Evolutionary conservation across 192 early-diverging fungal genomes (phyloP).

Genomic region (Kickxella alabastrina): DNA sequence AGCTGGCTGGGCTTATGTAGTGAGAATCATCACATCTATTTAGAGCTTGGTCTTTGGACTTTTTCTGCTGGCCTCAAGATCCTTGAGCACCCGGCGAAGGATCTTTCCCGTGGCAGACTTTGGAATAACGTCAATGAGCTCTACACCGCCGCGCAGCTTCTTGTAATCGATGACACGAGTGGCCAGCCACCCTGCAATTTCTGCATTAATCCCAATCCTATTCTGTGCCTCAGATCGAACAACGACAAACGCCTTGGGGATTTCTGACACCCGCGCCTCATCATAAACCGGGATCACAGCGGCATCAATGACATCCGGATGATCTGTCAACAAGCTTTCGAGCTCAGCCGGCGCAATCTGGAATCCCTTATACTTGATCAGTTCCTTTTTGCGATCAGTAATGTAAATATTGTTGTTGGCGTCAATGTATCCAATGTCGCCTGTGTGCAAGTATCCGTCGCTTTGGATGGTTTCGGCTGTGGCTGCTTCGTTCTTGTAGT

Average conservation of each 20-base stretch:
- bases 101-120: slow-evolving; percentile 82
- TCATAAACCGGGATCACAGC: slow-evolving; percentile 66
- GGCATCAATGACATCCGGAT: slow-evolving; percentile 64
- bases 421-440: slow-evolving; percentile 76
- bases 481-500: slow-evolving; percentile 75
- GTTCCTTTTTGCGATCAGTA: slow-evolving; percentile 80
- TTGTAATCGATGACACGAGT: slow-evolving; percentile 69
- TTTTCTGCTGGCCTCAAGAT: slow-evolving; percentile 16
- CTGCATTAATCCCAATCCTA: slow-evolving; percentile 32
- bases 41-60: slow-evolving; percentile 21
- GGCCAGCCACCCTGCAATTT: slow-evolving; percentile 55
- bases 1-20: too few relatives aligned
- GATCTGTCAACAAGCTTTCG: slow-evolving; percentile 68
- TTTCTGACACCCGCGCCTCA: slow-evolving; percentile 59
- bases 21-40: too few relatives aligned
- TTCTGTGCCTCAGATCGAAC: slow-evolving; percentile 41
- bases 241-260: slow-evolving; percentile 81
- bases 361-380: slow-evolving; percentile 91
- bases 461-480: slow-evolving; percentile 65
- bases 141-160: slow-evolving; percentile 74
- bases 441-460: slow-evolving; percentile 81
- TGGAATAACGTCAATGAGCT: slow-evolving; percentile 67
- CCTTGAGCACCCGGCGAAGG: slow-evolving; percentile 63
- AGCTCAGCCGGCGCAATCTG: slow-evolving; percentile 87
- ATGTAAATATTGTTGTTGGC: slow-evolving; percentile 58